Evolutionary conservation across 2,329 filamentous ascomycete species (phyloP).

Genomic region (Neonectria ditissima): DNA sequence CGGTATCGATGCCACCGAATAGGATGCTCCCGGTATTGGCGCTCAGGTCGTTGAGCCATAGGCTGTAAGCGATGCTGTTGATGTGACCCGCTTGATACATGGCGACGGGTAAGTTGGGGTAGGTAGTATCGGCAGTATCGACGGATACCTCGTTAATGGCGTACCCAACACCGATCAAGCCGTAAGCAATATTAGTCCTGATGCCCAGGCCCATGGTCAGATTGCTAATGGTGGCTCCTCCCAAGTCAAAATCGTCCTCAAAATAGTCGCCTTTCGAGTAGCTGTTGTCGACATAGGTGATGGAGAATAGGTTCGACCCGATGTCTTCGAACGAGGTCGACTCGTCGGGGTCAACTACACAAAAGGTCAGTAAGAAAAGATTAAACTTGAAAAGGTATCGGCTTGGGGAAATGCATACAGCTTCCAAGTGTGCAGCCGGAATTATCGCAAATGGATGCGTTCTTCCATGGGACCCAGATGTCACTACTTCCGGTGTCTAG

Average conservation of each 20-base stretch:
- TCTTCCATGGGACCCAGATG: constrained; percentile 66
- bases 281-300: constrained; percentile 72
- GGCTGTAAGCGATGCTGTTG: constrained; percentile 75
- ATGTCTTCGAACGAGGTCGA: constrained; percentile 62
- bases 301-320: constrained; percentile 61
- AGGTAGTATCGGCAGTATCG: constrained; percentile 49
- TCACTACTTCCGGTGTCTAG: constrained; percentile 76
- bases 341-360: constrained; percentile 56
- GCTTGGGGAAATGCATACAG: constrained; percentile 54
- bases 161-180: constrained; percentile 72
- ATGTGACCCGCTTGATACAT: constrained; percentile 74
- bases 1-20: constrained; percentile 84
- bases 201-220: constrained; percentile 70
- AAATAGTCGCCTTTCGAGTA: constrained; percentile 70
- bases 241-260: constrained; percentile 67
- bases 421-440: constrained; percentile 57
- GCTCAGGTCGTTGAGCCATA: constrained; percentile 73
- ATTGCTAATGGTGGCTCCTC: constrained; percentile 62
- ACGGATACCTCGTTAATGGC: constrained; percentile 62
- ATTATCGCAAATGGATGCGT: constrained; percentile 54
- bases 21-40: constrained; percentile 77
- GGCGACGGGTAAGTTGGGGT: constrained; percentile 72
- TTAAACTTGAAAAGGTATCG: neutral
- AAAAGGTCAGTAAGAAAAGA: constrained; percentile 36
- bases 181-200: constrained; percentile 66